These are phyloP conservation scores for Pyricularia sp. DNA, from an alignment of 2,329 filamentous ascomycete species.

Conservation along the genomic window DNA sequence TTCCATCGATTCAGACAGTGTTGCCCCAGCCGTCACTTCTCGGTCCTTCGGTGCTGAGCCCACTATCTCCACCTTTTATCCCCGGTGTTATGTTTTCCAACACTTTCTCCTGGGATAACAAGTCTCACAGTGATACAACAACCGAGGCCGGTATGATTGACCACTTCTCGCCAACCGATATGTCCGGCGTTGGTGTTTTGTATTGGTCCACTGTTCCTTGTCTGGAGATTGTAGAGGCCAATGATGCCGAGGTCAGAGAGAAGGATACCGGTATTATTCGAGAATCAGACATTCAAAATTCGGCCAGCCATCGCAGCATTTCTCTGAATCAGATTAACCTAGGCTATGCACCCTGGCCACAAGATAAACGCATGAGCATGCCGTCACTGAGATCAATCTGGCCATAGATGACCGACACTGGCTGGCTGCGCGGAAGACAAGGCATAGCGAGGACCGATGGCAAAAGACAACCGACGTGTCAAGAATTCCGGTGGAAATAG, in stretches of 20 bases:
- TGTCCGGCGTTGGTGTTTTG: background rate
- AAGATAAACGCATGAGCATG: slow-evolving; percentile 19
- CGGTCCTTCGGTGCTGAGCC: slow-evolving; percentile 5
- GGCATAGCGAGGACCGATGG: background rate
- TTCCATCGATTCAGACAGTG: background rate
- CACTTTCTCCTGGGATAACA: background rate
- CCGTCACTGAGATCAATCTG: slow-evolving; percentile 17
- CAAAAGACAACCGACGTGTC: background rate
- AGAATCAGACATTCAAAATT: background rate
- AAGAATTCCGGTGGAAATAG: too few species aligned
- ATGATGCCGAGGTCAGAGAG: background rate
- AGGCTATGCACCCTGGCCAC: background rate
- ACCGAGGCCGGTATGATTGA: background rate
- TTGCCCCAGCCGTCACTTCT: background rate
- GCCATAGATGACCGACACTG: slow-evolving; percentile 9
- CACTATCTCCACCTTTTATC: slow-evolving; percentile 17
- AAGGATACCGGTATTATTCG: background rate
- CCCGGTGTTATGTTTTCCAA: slow-evolving; percentile 10
- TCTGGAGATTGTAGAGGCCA: too few species aligned
- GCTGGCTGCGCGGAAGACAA: background rate
- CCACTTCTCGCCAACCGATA: background rate
- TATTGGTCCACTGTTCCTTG: background rate
- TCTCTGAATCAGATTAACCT: background rate
- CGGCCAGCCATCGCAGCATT: background rate
- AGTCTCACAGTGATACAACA: background rate